Evolutionary conservation across 1,284 basidiomycete species (phyloP), one percentile per base, ranked within the genome.

Genomic region (Tylopilus orsonianus): DNA sequence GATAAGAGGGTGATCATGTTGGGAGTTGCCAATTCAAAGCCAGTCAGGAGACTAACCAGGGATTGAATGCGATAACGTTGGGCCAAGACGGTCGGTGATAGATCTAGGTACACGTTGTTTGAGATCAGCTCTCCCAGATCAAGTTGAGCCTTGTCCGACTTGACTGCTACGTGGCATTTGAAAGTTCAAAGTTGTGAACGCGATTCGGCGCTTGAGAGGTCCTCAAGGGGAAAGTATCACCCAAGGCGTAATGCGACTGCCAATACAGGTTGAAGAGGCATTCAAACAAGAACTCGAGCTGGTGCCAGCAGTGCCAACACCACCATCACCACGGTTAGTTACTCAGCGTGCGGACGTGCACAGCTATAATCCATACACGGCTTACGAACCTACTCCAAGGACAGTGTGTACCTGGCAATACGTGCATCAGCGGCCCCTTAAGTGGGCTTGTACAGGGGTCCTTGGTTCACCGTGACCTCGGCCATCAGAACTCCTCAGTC

Each of bases 41-140:
- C 2, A 4, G 22, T 22, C 13, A 38, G 14, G 20, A 27, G 24
- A 54, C 52, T 48, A 32, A 54, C 54, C 40, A 22, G 24, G 8
- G 29, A 13, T 13, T 20, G 30, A 9, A 22, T 14, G 7, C 16
- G 30, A 20, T 39, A 22, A 19, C 33, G 33, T 36, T 18, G 16
- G 10, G 44, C 43, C 39, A 44, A 43, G 33, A 14, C 6, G 13
- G 14, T 30, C n/a, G 7, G 5, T n/a, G 20, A 27, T 7, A 14
- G 18, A 27, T 39, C 33, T 14, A 14, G 22, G 24, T 18, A 10
- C 20, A 39, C 38, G 38, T 39, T 26, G 23, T 29, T 48, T 22
- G n/a, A n/a, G n/a, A n/a, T n/a, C n/a, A n/a, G n/a, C n/a, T n/a
- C n/a, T n/a, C n/a, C n/a, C n/a, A n/a, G n/a, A n/a, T n/a, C n/a